Percentiles rank a stretch among this genome's conserved stretches.
Evolutionary conservation across 2,329 filamentous ascomycete genomes (phyloP).

Genomic region (Sporothrix protearum): DNA sequence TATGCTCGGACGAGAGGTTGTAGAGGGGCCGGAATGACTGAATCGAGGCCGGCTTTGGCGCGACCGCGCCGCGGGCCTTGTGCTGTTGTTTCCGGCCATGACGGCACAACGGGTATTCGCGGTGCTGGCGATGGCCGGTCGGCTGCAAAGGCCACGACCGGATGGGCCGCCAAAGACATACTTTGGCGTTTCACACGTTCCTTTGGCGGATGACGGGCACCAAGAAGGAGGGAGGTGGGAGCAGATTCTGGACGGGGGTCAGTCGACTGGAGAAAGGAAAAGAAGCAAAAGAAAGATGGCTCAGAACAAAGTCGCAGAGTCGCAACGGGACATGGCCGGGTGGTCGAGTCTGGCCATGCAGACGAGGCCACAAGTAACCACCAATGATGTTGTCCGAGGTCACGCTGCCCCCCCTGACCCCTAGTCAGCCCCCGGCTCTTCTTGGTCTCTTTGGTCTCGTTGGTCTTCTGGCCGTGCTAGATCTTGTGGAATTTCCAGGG

Average conservation of each 20-base stretch:
- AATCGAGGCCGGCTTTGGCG: slow-evolving; percentile 24
- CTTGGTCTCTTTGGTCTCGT: too few relatives aligned
- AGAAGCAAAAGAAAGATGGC: neutral
- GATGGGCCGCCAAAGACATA: neutral
- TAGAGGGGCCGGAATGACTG: slow-evolving; percentile 47
- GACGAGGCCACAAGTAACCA: neutral
- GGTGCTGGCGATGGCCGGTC: neutral
- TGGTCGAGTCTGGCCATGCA: neutral
- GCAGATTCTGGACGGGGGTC: neutral
- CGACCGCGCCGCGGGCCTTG: neutral
- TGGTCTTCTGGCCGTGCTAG: neutral
- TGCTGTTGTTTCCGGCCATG: neutral
- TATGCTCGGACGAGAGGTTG: slow-evolving; percentile 59
- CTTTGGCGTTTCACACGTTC: neutral
- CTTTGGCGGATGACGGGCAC: neutral
- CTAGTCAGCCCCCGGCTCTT: neutral
- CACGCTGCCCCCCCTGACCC: neutral
- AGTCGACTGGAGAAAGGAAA: neutral
- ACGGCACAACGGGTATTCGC: neutral
- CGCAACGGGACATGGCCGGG: neutral
- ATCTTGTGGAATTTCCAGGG: neutral
- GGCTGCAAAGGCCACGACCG: slow-evolving; percentile 1
- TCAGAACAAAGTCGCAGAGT: neutral
- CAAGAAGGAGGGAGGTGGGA: too few relatives aligned
- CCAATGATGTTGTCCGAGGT: neutral